phyloP scores from a whole-genome alignment of 208 protist species.

The Angomonas deanei region DNA sequence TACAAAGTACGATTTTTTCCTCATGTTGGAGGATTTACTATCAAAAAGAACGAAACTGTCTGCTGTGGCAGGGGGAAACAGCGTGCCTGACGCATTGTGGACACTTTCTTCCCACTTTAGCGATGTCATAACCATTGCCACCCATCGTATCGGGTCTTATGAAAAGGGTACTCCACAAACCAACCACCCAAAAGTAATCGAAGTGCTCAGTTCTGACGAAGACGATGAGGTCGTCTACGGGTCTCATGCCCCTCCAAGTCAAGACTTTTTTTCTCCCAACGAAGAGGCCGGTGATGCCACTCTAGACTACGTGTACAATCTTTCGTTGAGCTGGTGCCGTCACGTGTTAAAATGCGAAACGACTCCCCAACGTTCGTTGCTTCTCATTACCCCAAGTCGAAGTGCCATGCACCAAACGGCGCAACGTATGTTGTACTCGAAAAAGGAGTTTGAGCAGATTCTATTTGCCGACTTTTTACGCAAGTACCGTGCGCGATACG shows the following conservation, averaged over 20 bases:
- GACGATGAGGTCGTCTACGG: constrained; percentile 12
- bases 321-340: constrained; percentile 25
- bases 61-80: background rate
- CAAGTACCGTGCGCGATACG: background rate
- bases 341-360: background rate
- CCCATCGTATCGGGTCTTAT: constrained; percentile 57
- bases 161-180: constrained; percentile 1
- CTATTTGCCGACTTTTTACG: background rate
- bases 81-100: constrained; percentile 60
- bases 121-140: constrained; percentile 66
- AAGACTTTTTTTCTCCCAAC: background rate
- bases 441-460: background rate
- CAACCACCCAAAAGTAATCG: background rate
- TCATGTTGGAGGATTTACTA: constrained; percentile 44
- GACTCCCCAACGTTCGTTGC: background rate
- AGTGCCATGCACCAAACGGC: background rate
- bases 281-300: background rate
- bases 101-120: constrained; percentile 71
- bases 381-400: background rate
- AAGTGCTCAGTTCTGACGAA: constrained; percentile 23
- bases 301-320: background rate
- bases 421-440: background rate
- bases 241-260: background rate
- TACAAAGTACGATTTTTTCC: constrained; percentile 51
- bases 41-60: constrained; percentile 25